phyloP scores from a whole-genome alignment of 2,329 filamentous ascomycete genomes.

The Ciborinia camelliae region DNA sequence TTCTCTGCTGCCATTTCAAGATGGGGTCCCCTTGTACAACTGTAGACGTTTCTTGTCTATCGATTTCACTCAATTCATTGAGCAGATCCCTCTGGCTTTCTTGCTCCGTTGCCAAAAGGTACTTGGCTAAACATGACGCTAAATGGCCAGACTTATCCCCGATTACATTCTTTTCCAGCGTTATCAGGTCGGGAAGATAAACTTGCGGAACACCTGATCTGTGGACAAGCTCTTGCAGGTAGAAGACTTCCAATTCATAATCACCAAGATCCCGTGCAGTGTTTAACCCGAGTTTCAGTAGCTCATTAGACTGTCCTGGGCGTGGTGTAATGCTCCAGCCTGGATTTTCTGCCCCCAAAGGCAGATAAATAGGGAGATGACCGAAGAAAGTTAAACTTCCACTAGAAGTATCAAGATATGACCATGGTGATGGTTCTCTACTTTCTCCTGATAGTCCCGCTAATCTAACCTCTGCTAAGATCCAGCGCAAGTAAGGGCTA shows the following conservation, averaged over 20 bases:
- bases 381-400: background rate
- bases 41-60: background rate
- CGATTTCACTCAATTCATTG: background rate
- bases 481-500: conserved; percentile 4
- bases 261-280: background rate
- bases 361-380: background rate
- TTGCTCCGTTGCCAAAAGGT: background rate
- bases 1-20: background rate
- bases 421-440: background rate
- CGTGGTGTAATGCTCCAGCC: background rate
- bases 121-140: background rate
- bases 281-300: background rate
- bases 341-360: background rate
- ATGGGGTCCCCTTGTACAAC: background rate
- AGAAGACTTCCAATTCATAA: background rate
- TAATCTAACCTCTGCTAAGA: background rate
- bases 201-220: background rate
- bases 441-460: background rate
- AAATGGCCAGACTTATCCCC: background rate
- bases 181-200: background rate
- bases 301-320: background rate
- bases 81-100: background rate
- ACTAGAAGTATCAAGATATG: background rate
- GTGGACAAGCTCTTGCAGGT: background rate
- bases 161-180: background rate